phyloP scores from a whole-genome alignment of 2,329 filamentous ascomycete genomes.

The Colletotrichum sp. region DNA sequence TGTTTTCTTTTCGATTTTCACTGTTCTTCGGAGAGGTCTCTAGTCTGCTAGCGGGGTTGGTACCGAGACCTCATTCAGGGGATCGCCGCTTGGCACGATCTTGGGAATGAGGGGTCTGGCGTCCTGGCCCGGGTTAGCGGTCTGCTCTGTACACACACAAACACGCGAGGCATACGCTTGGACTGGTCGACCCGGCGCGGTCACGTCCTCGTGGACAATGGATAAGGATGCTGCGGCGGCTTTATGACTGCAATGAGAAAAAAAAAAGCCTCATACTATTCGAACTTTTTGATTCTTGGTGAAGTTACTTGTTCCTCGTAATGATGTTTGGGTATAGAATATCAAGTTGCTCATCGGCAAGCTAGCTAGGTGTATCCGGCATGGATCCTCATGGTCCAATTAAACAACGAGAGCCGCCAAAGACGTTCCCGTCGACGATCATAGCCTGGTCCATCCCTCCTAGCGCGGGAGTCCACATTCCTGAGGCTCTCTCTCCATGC shows the following conservation, averaged over 20 bases:
- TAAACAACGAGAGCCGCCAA: neutral
- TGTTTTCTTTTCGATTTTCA: neutral
- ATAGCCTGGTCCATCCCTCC: neutral
- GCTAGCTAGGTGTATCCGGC: neutral
- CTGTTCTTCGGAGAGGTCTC: neutral
- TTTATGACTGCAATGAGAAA: neutral
- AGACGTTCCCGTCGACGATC: neutral
- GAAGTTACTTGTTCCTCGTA: neutral
- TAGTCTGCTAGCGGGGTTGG: neutral
- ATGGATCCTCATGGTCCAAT: neutral
- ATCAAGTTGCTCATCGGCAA: neutral
- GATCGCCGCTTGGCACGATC: neutral
- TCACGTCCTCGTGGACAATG: neutral
- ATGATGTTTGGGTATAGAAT: neutral
- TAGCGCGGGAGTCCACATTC: neutral
- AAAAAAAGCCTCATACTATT: neutral
- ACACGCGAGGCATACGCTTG: neutral
- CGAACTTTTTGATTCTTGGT: neutral
- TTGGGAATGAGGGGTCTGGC: neutral
- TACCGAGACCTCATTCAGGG: neutral
- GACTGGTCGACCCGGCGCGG: neutral
- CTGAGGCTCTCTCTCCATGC: neutral
- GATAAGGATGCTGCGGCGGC: neutral
- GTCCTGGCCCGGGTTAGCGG: neutral
- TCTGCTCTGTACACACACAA: neutral